Base-by-base conservation (phyloP, 2,329 filamentous ascomycete species). In the Aotearoamyces nothofagi region DNA sequence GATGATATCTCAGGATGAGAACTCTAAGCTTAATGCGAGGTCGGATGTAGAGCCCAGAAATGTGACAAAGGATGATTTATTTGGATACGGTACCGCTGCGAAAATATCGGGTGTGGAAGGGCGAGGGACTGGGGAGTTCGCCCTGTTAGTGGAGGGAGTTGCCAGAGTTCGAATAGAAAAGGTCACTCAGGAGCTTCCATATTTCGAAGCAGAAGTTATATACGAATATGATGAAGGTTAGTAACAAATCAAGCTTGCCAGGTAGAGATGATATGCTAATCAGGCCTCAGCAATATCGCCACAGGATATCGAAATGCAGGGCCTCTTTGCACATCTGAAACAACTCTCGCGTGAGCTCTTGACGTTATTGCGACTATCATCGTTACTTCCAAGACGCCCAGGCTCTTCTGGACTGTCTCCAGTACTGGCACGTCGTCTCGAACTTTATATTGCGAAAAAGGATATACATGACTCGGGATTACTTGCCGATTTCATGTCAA, bases 401-500 rank as follows among this genome's bases (percentile, higher is more conserved):
- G 59, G 65, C 26, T 62, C 68, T 13, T 65, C 71, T 1, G 65
- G 66, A 4, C 58, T 96, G 10, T 86, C 84, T 3, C 86, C 87
- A 1, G 59, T 87, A n/a, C 66, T 96, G 29, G 83, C 83, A 0
- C 72, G 84, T 28, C 72, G 86, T 29, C 69, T 98, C 24, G 86
- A 96, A 46, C 57, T 86, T 30, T 90, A 83, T 52, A 93, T 98
- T 38, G 66, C 74, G 17, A 74, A 78, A 50, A 92, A 90, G 49
- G 75, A 83, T 34, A 52, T 90, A 28, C 63, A 70, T 23, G 84
- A 96, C 41, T 86, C 86, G 2, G 87, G 87, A 2, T 60, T 73
- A 6, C 63, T 98, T 7, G 87, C 90, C 5, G 90, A 98, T 51
- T 96, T 96, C 50, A 94, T 98, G 83, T 78, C 83, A 22, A 92